Conservation (phyloP, 1,284 basidiomycete species). For the Ceratobasidium sp. region DNA sequence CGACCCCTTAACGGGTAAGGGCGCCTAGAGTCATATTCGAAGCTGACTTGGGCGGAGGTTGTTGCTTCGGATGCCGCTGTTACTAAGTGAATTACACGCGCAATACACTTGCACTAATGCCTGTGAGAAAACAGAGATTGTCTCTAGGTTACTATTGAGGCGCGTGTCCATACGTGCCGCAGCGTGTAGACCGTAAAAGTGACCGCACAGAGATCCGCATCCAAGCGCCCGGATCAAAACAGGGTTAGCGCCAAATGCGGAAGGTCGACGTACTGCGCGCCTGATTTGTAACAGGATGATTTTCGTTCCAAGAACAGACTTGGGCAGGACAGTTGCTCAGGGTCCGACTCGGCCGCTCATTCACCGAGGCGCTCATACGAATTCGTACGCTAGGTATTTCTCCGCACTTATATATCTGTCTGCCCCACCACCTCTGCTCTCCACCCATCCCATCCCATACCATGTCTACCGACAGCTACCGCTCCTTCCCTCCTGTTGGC, state of each 20-base stretch:
- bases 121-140: too few relatives aligned
- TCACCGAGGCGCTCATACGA: neutral
- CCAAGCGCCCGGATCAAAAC: slow-evolving; percentile 21
- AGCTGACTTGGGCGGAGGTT: too few relatives aligned
- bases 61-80: too few relatives aligned
- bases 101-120: too few relatives aligned
- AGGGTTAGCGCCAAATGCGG: neutral
- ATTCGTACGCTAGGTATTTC: neutral
- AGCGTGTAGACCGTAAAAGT: neutral
- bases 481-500: slow-evolving; percentile 20
- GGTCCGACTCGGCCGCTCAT: slow-evolving; percentile 15
- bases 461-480: slow-evolving; percentile 10
- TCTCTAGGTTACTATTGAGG: too few relatives aligned
- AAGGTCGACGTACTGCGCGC: slow-evolving; percentile 12
- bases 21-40: too few relatives aligned
- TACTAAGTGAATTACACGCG: too few relatives aligned
- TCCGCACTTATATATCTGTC: slow-evolving; percentile 7
- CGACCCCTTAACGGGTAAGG: too few relatives aligned
- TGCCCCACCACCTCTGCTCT: neutral
- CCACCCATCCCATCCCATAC: slow-evolving; percentile 1
- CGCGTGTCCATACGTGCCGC: too few relatives aligned
- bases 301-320: slow-evolving; percentile 6
- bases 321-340: too few relatives aligned
- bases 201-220: slow-evolving; percentile 2
- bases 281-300: neutral